phyloP scores from a whole-genome alignment of 2,329 filamentous ascomycete genomes.

The Cryphonectria naterciae region DNA sequence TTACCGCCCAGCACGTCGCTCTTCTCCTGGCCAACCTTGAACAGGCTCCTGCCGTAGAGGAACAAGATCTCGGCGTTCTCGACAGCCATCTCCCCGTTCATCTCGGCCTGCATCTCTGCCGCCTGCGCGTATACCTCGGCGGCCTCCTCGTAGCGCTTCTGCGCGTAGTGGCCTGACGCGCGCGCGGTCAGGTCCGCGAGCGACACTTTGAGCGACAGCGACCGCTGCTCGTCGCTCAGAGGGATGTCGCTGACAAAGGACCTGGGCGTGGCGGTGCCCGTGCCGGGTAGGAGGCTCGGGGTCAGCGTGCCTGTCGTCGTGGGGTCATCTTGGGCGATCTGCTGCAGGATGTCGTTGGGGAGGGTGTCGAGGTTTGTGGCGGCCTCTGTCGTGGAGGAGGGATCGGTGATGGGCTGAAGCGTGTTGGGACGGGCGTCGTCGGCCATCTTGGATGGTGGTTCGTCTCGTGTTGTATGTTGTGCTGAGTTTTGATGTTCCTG shows the following conservation, averaged over 20 bases:
- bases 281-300: slow-evolving; percentile 30
- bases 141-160: slow-evolving; percentile 85
- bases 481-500: neutral
- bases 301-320: slow-evolving; percentile 18
- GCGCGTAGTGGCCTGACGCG: slow-evolving; percentile 82
- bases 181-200: slow-evolving; percentile 79
- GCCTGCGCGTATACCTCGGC: slow-evolving; percentile 88
- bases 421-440: slow-evolving; percentile 24
- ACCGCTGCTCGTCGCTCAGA: slow-evolving; percentile 40
- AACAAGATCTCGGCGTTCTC: slow-evolving; percentile 94
- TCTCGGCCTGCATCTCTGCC: slow-evolving; percentile 83
- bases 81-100: slow-evolving; percentile 89
- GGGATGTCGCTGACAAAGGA: slow-evolving; percentile 32
- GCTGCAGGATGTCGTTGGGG: slow-evolving; percentile 18
- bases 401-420: slow-evolving; percentile 20
- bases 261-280: slow-evolving; percentile 38
- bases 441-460: slow-evolving; percentile 24
- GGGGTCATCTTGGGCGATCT: neutral
- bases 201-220: slow-evolving; percentile 57
- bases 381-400: neutral
- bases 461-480: neutral
- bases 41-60: slow-evolving; percentile 89
- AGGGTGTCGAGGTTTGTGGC: neutral
- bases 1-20: slow-evolving; percentile 91
- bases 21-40: slow-evolving; percentile 91